Evolutionary conservation across 768 basidiomycete species (phyloP).

Genomic region (Hortiboletus flavorubellus): DNA sequence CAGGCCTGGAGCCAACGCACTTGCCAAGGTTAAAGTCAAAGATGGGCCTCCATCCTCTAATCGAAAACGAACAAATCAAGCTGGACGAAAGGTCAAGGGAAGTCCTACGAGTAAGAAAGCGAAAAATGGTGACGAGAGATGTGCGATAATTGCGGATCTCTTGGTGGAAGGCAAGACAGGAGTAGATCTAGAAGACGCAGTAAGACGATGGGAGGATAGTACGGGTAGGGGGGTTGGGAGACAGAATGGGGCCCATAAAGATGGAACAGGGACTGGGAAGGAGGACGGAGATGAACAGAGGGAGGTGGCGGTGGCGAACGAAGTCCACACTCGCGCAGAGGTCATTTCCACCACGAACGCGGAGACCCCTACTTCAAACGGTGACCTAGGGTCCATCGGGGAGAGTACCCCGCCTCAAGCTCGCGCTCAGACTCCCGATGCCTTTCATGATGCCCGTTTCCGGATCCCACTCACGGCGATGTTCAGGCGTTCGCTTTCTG

Average conservation of each 20-base stretch:
- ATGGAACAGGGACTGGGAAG: constrained; percentile 1
- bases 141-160: constrained; percentile 63
- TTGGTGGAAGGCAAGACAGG: constrained; percentile 68
- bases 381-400: neutral
- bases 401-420: constrained; percentile 7
- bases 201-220: constrained; percentile 46
- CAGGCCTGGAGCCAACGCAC: constrained; percentile 55
- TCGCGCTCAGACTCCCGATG: constrained; percentile 31
- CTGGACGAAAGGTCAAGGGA: constrained; percentile 28
- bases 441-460: constrained; percentile 32
- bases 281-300: constrained; percentile 25
- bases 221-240: constrained; percentile 1
- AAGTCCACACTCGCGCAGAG: constrained; percentile 8
- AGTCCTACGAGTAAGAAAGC: constrained; percentile 28
- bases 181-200: constrained; percentile 54
- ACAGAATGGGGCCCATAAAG: constrained; percentile 5
- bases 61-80: constrained; percentile 29
- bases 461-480: constrained; percentile 56
- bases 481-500: constrained; percentile 64
- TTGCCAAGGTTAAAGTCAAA: constrained; percentile 38
- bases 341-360: neutral
- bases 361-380: neutral
- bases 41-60: constrained; percentile 35
- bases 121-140: constrained; percentile 48
- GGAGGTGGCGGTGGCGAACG: constrained; percentile 17